A percentile compares a stretch with the other conserved stretches of the same genome.
These are phyloP conservation scores for Diaporthe vexans DNA, from an alignment of 2,329 filamentous ascomycete genomes.

Conservation along the genomic window DNA sequence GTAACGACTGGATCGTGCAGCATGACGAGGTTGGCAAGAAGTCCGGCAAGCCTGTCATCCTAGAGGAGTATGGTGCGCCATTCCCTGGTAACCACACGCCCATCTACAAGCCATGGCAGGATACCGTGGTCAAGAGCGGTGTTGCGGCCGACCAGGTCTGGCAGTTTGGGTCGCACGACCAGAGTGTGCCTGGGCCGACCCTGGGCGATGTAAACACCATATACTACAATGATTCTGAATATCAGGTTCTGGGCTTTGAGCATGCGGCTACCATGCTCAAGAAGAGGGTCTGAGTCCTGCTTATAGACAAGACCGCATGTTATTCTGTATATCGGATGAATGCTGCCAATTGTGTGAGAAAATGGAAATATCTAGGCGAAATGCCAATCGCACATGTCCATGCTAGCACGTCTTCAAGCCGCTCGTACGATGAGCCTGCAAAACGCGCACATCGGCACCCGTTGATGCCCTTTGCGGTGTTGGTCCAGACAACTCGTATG, in stretches of 20 bases:
- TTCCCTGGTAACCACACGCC: slow-evolving; percentile 39
- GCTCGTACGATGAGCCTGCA: background rate
- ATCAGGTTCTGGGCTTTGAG: slow-evolving; percentile 30
- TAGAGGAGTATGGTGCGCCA: slow-evolving; percentile 42
- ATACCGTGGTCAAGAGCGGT: slow-evolving; percentile 38
- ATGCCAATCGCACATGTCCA: background rate
- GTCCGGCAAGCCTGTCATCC: slow-evolving; percentile 40
- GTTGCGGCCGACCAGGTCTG: slow-evolving; percentile 42
- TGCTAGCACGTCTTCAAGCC: no score
- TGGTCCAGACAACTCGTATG: background rate
- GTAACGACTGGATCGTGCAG: slow-evolving; percentile 39
- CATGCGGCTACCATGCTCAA: slow-evolving; percentile 37
- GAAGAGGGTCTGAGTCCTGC: slow-evolving; percentile 30
- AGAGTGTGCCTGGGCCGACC: slow-evolving; percentile 29
- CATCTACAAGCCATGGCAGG: slow-evolving; percentile 40
- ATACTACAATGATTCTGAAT: slow-evolving; percentile 39
- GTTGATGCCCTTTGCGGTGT: background rate
- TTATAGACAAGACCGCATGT: background rate
- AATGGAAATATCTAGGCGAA: background rate
- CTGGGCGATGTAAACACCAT: slow-evolving; percentile 39
- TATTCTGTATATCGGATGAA: background rate
- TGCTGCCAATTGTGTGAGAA: background rate
- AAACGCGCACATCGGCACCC: no score
- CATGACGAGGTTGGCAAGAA: slow-evolving; percentile 35
- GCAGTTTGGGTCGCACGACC: slow-evolving; percentile 41